A percentile compares a stretch with the other conserved stretches of the same genome.
Conservation (phyloP, 352 stramenopile species). For the Globisporangium nodosum region DNA sequence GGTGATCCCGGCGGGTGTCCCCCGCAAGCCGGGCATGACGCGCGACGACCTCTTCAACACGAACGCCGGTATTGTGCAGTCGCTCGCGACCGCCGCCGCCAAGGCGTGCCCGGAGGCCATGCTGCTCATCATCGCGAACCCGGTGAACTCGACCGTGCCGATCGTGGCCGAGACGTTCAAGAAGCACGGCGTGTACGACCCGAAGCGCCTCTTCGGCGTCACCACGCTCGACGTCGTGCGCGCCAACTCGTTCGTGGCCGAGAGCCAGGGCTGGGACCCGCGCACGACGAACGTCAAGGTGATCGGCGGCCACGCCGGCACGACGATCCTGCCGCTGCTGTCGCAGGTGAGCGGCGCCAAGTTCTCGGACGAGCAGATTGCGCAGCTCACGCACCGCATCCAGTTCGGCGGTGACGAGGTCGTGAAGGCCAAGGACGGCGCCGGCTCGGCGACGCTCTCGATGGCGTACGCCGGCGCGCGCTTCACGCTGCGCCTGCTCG, state of each 20-base stretch:
- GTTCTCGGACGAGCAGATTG: conserved; percentile 93
- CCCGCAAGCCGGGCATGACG: conserved; percentile 97
- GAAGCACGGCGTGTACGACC: conserved; percentile 94
- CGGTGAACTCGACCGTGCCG: conserved; percentile 99
- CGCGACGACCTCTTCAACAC: conserved; percentile 95
- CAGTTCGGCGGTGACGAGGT: conserved; percentile 95
- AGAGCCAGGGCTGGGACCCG: conserved; percentile 77
- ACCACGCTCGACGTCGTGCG: conserved; percentile 98
- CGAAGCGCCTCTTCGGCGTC: conserved; percentile 97
- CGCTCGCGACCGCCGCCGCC: conserved; percentile 91
- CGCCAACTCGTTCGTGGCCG: conserved; percentile 94
- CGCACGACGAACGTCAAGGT: conserved; percentile 90
- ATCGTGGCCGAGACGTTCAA: conserved; percentile 99
- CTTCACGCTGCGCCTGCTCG: conserved; percentile 92
- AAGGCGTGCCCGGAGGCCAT: conserved; percentile 95
- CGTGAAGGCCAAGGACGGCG: conserved; percentile 95
- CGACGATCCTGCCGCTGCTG: conserved; percentile 98
- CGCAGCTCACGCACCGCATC: conserved; percentile 95
- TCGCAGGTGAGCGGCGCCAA: conserved; percentile 92
- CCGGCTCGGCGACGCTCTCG: conserved; percentile 97
- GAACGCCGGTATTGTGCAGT: conserved; percentile 96
- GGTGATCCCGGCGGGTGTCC: conserved; percentile 98
- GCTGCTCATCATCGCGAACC: conserved; percentile 98
- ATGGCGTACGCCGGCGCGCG: conserved; percentile 98
- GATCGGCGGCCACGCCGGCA: conserved; percentile 98